A percentile compares a stretch with the other conserved stretches of the same genome.
Conservation (phyloP, 2,329 filamentous ascomycete genomes). For the Nigrograna mackinnonii region DNA sequence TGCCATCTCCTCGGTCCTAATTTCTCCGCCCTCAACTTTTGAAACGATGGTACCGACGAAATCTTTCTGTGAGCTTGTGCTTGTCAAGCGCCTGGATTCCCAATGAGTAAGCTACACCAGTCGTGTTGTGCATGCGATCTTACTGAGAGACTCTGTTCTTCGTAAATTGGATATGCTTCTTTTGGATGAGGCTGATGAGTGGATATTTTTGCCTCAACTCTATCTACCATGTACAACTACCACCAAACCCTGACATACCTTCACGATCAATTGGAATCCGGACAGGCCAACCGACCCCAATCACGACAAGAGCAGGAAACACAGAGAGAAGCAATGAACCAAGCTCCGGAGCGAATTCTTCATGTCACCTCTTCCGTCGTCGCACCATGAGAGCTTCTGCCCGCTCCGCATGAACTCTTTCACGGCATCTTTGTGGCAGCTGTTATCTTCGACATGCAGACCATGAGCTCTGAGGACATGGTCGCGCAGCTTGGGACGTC, state of each 20-base stretch:
- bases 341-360: no score
- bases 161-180: not conserved
- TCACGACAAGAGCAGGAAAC: no score
- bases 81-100: conserved; percentile 1
- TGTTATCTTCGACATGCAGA: not conserved
- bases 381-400: not conserved
- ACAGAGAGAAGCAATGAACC: no score
- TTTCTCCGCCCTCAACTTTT: conserved; percentile 4
- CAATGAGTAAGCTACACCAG: not conserved
- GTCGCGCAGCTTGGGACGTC: not conserved
- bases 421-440: not conserved
- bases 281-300: no score
- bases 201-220: no score
- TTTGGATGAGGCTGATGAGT: no score
- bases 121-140: not conserved
- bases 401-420: not conserved
- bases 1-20: conserved; percentile 13
- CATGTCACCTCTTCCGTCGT: not conserved
- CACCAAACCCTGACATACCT: no score
- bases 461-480: not conserved
- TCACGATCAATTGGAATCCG: no score
- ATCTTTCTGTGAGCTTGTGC: conserved; percentile 7
- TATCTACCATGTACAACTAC: no score
- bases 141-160: not conserved
- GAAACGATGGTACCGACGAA: conserved; percentile 9